phyloP scores from a whole-genome alignment of 192 early-diverging fungal genomes.

The Geranomyces michiganensis region DNA sequence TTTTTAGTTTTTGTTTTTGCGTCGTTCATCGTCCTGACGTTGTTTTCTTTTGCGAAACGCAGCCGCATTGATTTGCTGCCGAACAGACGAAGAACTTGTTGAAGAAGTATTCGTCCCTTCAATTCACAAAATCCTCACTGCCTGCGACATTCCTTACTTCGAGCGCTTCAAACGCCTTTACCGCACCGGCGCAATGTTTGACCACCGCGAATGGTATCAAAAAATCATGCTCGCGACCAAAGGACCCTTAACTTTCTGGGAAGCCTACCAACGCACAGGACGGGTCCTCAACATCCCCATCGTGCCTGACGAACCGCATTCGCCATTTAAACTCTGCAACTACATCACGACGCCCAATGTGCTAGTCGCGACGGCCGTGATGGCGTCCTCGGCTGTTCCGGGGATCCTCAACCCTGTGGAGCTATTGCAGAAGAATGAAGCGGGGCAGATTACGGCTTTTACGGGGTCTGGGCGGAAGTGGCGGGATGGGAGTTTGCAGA shows the following conservation, averaged over 20 bases:
- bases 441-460: constrained; percentile 69
- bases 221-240: constrained; percentile 36
- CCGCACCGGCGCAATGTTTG: constrained; percentile 44
- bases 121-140: constrained; percentile 54
- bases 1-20: too few relatives aligned
- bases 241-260: constrained; percentile 81
- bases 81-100: constrained; percentile 64
- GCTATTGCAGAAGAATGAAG: constrained; percentile 71
- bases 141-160: constrained; percentile 47
- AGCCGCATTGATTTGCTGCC: constrained; percentile 68
- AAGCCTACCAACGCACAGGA: constrained; percentile 89
- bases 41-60: background rate
- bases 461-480: constrained; percentile 70
- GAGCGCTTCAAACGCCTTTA: constrained; percentile 35
- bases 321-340: constrained; percentile 82
- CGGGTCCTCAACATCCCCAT: constrained; percentile 85
- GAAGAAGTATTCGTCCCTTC: constrained; percentile 59
- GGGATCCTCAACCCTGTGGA: constrained; percentile 81
- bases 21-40: background rate
- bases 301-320: constrained; percentile 70
- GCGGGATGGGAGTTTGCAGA: constrained; percentile 87
- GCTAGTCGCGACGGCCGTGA: constrained; percentile 82
- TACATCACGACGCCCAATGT: constrained; percentile 81
- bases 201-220: constrained; percentile 34
- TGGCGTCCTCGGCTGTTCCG: constrained; percentile 86